Evolutionary conservation across 805 yeast species (phyloP).

Genomic region (Diddensiella caesifluorescens): DNA sequence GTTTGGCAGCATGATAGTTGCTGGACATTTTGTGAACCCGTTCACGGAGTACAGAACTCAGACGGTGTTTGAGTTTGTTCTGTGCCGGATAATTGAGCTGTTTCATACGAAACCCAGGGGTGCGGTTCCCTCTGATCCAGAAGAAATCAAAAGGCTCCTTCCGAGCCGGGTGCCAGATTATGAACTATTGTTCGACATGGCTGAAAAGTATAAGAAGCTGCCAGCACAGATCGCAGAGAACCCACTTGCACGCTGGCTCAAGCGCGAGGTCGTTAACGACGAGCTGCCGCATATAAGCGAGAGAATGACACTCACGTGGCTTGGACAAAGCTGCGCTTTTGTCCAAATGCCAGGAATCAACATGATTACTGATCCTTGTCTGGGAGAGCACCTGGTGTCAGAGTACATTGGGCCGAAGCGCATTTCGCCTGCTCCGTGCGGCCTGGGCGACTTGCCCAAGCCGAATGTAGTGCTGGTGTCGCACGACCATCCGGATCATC

Average conservation of each 20-base stretch:
- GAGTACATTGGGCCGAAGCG: slow-evolving; percentile 75
- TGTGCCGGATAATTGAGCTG: slow-evolving; percentile 66
- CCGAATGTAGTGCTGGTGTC: slow-evolving; percentile 76
- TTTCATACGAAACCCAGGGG: slow-evolving; percentile 57
- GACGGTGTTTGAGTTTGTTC: slow-evolving; percentile 77
- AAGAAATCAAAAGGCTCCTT: slow-evolving; percentile 48
- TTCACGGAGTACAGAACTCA: slow-evolving; percentile 86
- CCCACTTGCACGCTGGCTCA: background rate
- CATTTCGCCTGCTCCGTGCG: slow-evolving; percentile 71
- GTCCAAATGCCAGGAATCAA: slow-evolving; percentile 68
- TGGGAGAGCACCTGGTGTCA: slow-evolving; percentile 58
- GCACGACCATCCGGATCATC: slow-evolving; percentile 94
- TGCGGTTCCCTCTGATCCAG: slow-evolving; percentile 45
- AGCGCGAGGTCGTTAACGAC: background rate
- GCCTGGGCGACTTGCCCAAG: slow-evolving; percentile 53
- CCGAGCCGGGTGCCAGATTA: slow-evolving; percentile 58
- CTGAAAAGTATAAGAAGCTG: slow-evolving; percentile 7
- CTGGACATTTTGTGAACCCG: slow-evolving; percentile 86
- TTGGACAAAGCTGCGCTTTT: slow-evolving; percentile 85
- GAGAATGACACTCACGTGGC: slow-evolving; percentile 74
- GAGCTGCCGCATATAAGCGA: slow-evolving; percentile 14
- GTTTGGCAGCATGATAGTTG: slow-evolving; percentile 47
- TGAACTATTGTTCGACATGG: slow-evolving; percentile 36
- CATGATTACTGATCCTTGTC: slow-evolving; percentile 80
- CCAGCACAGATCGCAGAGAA: background rate